Evolutionary conservation across 305 asterid species (phyloP).

Genomic region (Striga hermonthica): DNA sequence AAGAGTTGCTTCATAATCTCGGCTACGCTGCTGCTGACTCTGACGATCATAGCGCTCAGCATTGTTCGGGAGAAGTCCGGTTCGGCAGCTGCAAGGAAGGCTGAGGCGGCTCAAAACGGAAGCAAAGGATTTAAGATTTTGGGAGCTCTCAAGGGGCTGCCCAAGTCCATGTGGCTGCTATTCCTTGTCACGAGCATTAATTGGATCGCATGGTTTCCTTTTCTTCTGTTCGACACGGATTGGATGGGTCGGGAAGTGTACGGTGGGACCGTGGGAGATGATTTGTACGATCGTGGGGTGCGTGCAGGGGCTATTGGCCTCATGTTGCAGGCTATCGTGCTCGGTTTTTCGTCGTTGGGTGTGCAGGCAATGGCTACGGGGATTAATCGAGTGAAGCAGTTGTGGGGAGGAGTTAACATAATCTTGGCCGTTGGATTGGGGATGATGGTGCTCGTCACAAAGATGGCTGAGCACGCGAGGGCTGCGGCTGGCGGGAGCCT

Average conservation of each 20-base stretch:
- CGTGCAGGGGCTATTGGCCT: slow-evolving; percentile 80
- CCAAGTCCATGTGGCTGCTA: slow-evolving; percentile 76
- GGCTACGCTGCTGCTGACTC: slow-evolving; percentile 45
- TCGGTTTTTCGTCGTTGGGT: slow-evolving; percentile 61
- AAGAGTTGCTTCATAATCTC: slow-evolving; percentile 78
- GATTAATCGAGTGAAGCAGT: slow-evolving; percentile 53
- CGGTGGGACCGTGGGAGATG: slow-evolving; percentile 59
- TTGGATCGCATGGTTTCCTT: slow-evolving; percentile 94
- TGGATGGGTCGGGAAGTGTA: slow-evolving; percentile 93
- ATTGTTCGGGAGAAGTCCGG: slow-evolving; percentile 42
- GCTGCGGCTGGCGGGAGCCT: background rate
- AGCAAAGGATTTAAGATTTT: slow-evolving; percentile 42
- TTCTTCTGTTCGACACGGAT: slow-evolving; percentile 79
- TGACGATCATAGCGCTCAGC: slow-evolving; percentile 51
- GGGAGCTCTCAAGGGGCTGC: slow-evolving; percentile 61
- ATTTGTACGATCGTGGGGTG: slow-evolving; percentile 58
- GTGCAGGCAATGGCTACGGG: slow-evolving; percentile 45
- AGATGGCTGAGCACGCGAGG: slow-evolving; percentile 51
- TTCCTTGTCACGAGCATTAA: slow-evolving; percentile 67
- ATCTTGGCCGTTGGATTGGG: slow-evolving; percentile 58
- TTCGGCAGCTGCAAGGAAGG: slow-evolving; percentile 4
- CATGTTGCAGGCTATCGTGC: slow-evolving; percentile 63
- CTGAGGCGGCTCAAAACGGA: background rate
- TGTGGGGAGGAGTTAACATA: slow-evolving; percentile 75
- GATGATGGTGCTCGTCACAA: slow-evolving; percentile 60